Evolutionary conservation across 768 basidiomycete species (phyloP).

Genomic region (Boletus rufocinnamomeus): DNA sequence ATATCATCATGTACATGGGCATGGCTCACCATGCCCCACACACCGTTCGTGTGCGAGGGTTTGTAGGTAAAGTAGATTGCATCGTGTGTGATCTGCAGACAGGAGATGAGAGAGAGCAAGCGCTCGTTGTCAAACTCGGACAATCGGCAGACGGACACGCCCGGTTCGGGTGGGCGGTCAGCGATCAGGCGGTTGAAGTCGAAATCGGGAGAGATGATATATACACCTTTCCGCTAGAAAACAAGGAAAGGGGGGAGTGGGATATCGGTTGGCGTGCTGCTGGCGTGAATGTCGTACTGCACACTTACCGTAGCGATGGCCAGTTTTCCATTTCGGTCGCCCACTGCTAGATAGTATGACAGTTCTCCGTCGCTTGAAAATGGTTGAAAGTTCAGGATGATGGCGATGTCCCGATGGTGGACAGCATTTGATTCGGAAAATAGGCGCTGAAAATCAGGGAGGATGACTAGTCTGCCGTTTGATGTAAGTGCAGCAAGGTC

Average conservation of each 20-base stretch:
- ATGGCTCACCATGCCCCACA: background rate
- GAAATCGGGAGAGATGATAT: constrained; percentile 27
- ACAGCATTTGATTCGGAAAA: constrained; percentile 31
- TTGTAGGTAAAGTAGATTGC: constrained; percentile 48
- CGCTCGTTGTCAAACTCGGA: constrained; percentile 17
- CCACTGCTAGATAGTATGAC: constrained; percentile 53
- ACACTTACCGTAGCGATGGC: constrained; percentile 48
- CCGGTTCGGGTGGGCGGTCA: constrained; percentile 36
- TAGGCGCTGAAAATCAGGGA: constrained; percentile 31
- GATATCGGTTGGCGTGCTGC: background rate
- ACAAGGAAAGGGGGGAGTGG: background rate
- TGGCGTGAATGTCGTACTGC: background rate
- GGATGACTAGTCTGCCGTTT: constrained; percentile 29
- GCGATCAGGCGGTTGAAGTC: constrained; percentile 24
- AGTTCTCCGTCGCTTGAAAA: constrained; percentile 14
- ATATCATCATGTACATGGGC: background rate
- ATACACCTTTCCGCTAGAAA: constrained; percentile 28
- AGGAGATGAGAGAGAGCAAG: constrained; percentile 39
- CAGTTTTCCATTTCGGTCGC: constrained; percentile 40
- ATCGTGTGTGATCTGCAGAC: constrained; percentile 57
- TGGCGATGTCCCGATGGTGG: constrained; percentile 42
- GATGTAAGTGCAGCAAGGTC: constrained; percentile 33
- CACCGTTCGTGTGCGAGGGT: constrained; percentile 4
- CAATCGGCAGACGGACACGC: constrained; percentile 28
- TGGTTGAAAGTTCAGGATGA: constrained; percentile 29